phyloP scores from a whole-genome alignment of 108 stramenopile species.

The Ochromonas danica region DNA sequence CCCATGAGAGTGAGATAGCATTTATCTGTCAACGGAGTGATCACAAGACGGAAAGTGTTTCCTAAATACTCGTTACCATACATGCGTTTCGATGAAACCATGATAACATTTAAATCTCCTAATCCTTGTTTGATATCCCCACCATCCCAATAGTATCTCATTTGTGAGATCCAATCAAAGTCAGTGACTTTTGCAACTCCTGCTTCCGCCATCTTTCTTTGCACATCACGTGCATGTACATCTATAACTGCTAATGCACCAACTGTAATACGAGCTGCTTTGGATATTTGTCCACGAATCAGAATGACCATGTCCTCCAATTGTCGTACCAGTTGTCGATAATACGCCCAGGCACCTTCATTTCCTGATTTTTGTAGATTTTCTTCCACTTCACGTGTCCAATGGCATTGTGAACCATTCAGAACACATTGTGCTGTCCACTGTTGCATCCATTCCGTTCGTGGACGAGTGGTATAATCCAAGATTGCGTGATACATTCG shows the following conservation, averaged over 20 bases:
- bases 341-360: slow-evolving; percentile 51
- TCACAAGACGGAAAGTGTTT: slow-evolving; percentile 56
- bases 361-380: slow-evolving; percentile 42
- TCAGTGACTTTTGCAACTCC: slow-evolving; percentile 51
- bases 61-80: slow-evolving; percentile 60
- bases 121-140: slow-evolving; percentile 43
- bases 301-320: slow-evolving; percentile 56
- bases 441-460: slow-evolving; percentile 60
- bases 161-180: slow-evolving; percentile 57
- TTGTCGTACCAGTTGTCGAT: slow-evolving; percentile 44
- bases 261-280: slow-evolving; percentile 49
- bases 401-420: slow-evolving; percentile 52
- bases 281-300: slow-evolving; percentile 51
- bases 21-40: slow-evolving; percentile 57
- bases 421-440: slow-evolving; percentile 53
- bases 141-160: slow-evolving; percentile 54
- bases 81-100: slow-evolving; percentile 55
- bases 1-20: slow-evolving; percentile 59
- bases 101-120: slow-evolving; percentile 52
- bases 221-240: slow-evolving; percentile 56
- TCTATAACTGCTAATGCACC: slow-evolving; percentile 53
- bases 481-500: slow-evolving; percentile 52
- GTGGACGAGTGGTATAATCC: slow-evolving; percentile 44
- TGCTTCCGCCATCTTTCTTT: slow-evolving; percentile 58
- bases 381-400: slow-evolving; percentile 51